Evolutionary conservation across 2,329 filamentous ascomycete genomes (phyloP), one percentile per base, ranked within the genome.

Genomic region (Fusarium multiceps): DNA sequence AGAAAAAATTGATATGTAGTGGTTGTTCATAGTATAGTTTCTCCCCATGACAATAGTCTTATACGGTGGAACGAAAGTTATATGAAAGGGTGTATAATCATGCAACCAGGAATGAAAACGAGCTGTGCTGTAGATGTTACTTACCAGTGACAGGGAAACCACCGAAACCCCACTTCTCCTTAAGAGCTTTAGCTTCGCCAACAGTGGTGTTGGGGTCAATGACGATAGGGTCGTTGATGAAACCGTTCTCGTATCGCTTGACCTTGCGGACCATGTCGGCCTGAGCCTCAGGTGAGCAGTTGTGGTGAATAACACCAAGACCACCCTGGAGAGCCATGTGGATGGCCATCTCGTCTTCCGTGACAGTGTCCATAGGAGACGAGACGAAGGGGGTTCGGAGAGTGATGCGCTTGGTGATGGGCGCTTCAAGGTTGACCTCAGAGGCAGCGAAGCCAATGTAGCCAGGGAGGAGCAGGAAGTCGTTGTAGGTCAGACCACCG

Each of bases 11-110:
- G 53, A 48, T 59, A 72, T 63, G 34, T 61, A 60, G 50, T 63
- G 68, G 66, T 72, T 69, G 63, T 66, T 83, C 80, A 78, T 79
- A 76, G 72, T 77, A 78, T 71, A 69, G 59, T 64, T 71, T 83
- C 60, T 97, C 94, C 93, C 88, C 94, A 97, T 85, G 87, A 93
- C 92, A 88, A 66, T 70, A 66, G 90, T 92, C 92, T 89, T 89
- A 91, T 97, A 88, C 93, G 93, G 96, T 95, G 95, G 96, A 99
- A 99, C 96, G 96, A 99, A 99, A 99, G 96, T 98, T 98, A 98
- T 92, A 89, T 84, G 83, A 85, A 86, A 85, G 83, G 87, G 85
- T 89, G 86, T 88, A 87, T 93, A 96, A 97, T 97, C 93, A 94
- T 82, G 79, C 75, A 83, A 83, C 79, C 77, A 74, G 63, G 40